Evolutionary conservation across 306 rosid genomes (phyloP).

Genomic region (Herpetospermum pedunculosum): DNA sequence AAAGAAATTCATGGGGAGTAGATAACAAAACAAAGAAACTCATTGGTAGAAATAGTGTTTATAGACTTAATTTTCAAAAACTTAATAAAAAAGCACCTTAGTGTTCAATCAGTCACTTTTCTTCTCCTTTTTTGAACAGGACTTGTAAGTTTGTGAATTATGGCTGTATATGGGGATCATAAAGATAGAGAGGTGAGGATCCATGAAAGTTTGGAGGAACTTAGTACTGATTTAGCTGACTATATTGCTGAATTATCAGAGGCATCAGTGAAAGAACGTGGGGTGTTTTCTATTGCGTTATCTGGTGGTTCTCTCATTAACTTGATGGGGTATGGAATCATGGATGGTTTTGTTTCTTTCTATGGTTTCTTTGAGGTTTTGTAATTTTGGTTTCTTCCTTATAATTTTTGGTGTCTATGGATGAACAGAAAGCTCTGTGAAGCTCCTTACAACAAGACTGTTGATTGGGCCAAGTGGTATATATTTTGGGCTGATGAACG

Average conservation of each 20-base stretch:
- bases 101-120: slow-evolving; percentile 1
- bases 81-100: too few relatives aligned
- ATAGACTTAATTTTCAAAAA: too few relatives aligned
- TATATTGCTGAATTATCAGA: slow-evolving; percentile 82
- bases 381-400: slow-evolving; percentile 28
- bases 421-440: slow-evolving; percentile 71
- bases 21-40: too few relatives aligned
- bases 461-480: slow-evolving; percentile 96
- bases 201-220: slow-evolving; percentile 87
- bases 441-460: slow-evolving; percentile 91
- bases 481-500: slow-evolving; percentile 97
- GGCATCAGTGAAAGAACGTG: slow-evolving; percentile 81
- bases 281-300: slow-evolving; percentile 73
- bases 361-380: slow-evolving; percentile 22
- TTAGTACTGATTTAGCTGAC: slow-evolving; percentile 74
- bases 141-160: slow-evolving; percentile 18
- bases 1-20: too few relatives aligned
- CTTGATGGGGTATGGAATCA: slow-evolving; percentile 99
- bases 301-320: slow-evolving; percentile 99
- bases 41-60: too few relatives aligned
- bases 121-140: not conserved
- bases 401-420: slow-evolving; percentile 22
- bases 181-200: slow-evolving; percentile 52
- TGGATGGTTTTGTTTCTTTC: slow-evolving; percentile 30
- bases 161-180: slow-evolving; percentile 51